phyloP scores from a whole-genome alignment of 257 asterid genomes.

The Lycium barbarum region DNA sequence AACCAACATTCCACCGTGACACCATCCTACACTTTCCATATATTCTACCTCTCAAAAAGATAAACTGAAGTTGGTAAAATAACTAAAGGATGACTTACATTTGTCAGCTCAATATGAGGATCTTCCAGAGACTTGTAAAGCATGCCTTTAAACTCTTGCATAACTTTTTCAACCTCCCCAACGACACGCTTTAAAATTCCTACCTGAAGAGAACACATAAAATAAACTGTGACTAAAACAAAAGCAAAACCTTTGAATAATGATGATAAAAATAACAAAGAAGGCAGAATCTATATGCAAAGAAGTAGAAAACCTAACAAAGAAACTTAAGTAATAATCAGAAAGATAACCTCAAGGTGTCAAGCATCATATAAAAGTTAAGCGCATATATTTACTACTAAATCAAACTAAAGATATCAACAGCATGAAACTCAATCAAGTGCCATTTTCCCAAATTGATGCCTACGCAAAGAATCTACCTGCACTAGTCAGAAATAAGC shows the following conservation, averaged over 20 bases:
- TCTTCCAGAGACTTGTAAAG: slow-evolving; percentile 97
- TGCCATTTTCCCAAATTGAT: background rate
- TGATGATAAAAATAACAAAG: slow-evolving; percentile 24
- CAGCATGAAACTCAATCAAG: background rate
- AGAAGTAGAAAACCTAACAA: background rate
- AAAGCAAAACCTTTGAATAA: slow-evolving; percentile 7
- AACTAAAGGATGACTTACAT: slow-evolving; percentile 52
- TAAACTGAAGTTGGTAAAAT: slow-evolving; percentile 3
- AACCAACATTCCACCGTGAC: slow-evolving; percentile 12
- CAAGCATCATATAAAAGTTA: background rate
- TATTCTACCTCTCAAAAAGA: background rate
- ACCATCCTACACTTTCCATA: slow-evolving; percentile 12
- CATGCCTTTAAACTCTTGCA: slow-evolving; percentile 95
- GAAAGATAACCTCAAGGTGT: slow-evolving; percentile 15
- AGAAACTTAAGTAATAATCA: slow-evolving; percentile 13
- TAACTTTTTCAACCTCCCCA: slow-evolving; percentile 95
- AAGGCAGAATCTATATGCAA: background rate
- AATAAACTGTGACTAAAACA: background rate
- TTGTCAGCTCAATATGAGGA: slow-evolving; percentile 86
- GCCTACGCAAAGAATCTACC: slow-evolving; percentile 19
- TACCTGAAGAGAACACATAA: slow-evolving; percentile 60
- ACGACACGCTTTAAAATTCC: slow-evolving; percentile 92
- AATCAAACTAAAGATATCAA: slow-evolving; percentile 1
- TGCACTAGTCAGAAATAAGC: slow-evolving; percentile 13
- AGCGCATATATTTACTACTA: background rate